These are phyloP conservation scores for Shiraia sp. DNA, from an alignment of 2,329 filamentous ascomycete species.

Conservation along the genomic window DNA sequence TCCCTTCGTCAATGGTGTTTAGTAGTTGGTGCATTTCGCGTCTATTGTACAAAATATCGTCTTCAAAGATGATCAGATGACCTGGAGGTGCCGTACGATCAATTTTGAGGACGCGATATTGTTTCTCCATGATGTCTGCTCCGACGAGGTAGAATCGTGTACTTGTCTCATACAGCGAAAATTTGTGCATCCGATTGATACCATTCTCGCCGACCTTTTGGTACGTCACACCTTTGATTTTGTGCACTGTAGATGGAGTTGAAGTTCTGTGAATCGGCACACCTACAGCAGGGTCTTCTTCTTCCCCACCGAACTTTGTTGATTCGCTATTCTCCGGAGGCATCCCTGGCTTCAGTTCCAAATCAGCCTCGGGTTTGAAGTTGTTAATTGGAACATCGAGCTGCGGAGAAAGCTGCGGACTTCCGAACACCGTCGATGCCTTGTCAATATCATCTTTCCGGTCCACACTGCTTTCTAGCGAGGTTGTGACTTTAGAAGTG, in stretches of 20 bases:
- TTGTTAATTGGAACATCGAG: slow-evolving; percentile 29
- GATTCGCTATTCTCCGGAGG: slow-evolving; percentile 35
- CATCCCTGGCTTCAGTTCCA: slow-evolving; percentile 35
- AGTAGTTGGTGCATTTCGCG: slow-evolving; percentile 92
- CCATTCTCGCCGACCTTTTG: slow-evolving; percentile 49
- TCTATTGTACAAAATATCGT: slow-evolving; percentile 92
- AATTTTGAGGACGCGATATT: slow-evolving; percentile 91
- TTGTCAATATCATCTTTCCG: slow-evolving; percentile 31
- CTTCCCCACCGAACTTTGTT: slow-evolving; percentile 46
- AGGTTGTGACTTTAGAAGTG: slow-evolving; percentile 24
- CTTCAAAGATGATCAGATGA: slow-evolving; percentile 84
- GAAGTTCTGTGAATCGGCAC: slow-evolving; percentile 44
- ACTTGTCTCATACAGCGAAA: slow-evolving; percentile 95
- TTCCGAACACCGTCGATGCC: slow-evolving; percentile 29
- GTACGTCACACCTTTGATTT: slow-evolving; percentile 44
- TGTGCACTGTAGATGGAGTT: slow-evolving; percentile 45
- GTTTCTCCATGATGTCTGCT: slow-evolving; percentile 83
- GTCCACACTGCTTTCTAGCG: slow-evolving; percentile 32
- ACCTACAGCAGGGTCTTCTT: slow-evolving; percentile 46
- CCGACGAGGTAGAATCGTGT: slow-evolving; percentile 94
- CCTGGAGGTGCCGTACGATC: slow-evolving; percentile 81
- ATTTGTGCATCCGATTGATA: slow-evolving; percentile 78
- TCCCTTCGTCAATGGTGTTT: slow-evolving; percentile 92
- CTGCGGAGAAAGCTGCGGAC: slow-evolving; percentile 26
- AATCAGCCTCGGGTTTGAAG: slow-evolving; percentile 37